Evolutionary conservation across 2,329 filamentous ascomycete genomes (phyloP), one percentile per base, ranked within the genome.

Genomic region (Cladosporium sp.): DNA sequence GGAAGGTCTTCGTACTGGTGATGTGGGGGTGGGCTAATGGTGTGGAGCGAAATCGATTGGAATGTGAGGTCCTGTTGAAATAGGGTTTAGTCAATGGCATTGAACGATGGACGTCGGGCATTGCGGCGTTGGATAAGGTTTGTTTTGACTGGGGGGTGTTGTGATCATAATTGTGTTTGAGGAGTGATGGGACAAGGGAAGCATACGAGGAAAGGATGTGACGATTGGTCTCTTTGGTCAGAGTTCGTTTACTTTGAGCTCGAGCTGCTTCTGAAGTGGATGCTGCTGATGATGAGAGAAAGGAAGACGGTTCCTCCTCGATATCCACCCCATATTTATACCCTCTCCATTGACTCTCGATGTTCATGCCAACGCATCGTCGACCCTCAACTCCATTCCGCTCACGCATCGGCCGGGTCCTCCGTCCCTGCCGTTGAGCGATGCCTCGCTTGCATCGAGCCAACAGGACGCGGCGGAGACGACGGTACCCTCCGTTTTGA

Each of bases 271-370:
- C 35, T 35, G 44, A 19, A 28, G 22, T 28, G 22, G 41, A 4
- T 42, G 51, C 10, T 43, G 55, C 40, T 50, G 46, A 46, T 50
- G 49, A 31, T 44, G 44, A 10, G 31, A 43, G 44, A 44, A 46
- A 43, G 35, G 45, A 54, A 54, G 52, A 49, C 16, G 13, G 40
- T 49, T 46, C 33, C 28, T 43, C 45, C 34, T 18, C 22, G 44
- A 34, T 32, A 28, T 35, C 22, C 14, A 46, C 49, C 54, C 54
- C 56, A 55, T 66, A 66, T 63, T 66, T 66, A 67, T 66, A 60
- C 62, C 58, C 61, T 65, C 52, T 46, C 46, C 11, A 41, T n/a
- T 44, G 19, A 49, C 55, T 41, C 56, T 56, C 44, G 54, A 52
- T 52, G 54, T 42, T 50, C 55, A 34, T 46, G 50, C 50, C 50